Base-by-base conservation (phyloP, 495 filamentous ascomycete genomes). In the Lophiotrema nucula region DNA sequence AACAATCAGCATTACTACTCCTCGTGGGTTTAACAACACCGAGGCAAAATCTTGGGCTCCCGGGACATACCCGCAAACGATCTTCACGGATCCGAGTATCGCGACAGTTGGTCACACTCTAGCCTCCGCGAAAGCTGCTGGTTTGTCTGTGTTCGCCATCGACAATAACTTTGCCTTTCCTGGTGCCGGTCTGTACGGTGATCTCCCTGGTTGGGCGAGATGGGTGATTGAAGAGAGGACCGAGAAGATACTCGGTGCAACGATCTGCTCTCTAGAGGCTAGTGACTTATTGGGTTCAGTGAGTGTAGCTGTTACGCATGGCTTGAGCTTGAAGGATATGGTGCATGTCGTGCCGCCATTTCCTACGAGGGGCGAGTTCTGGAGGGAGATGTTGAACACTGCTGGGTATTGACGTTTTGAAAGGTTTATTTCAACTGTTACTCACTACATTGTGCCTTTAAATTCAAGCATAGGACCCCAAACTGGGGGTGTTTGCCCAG, bases 351-450 rank as follows among this genome's bases (percentile, higher is more conserved):
- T 52, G 5, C 48, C 48, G 5, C 25, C 48, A 15, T 52, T 52
- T 25, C 48, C 48, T 4, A 52, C 48, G 11, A 8, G 24, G 48
- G 31, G 48, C 4, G 48, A 52, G 48, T 11, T 52, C 25, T 47
- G 6, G 10, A 15, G 16, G 48, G 6, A 52, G 12, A 15, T 52
- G 25, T 4, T 52, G 6, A 21, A 52, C 22, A 28, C 48, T 21
- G 48, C 48, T 6, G 48, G 48, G 18, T 43, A 43, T 43, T 43
- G 39, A 43, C n/a, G n/a, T n/a, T n/a, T n/a, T n/a, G n/a, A n/a
- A n/a, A n/a, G n/a, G n/a, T n/a, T n/a, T n/a, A n/a, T n/a, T n/a
- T n/a, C n/a, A n/a, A n/a, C n/a, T n/a, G n/a, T n/a, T n/a, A n/a
- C n/a, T n/a, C n/a, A n/a, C n/a, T n/a, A n/a, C n/a, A n/a, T n/a